A percentile compares a stretch with the other conserved stretches of the same genome.
phyloP scores from a whole-genome alignment of 1,284 basidiomycete species.

The Cryptococcus jaspeensis region DNA sequence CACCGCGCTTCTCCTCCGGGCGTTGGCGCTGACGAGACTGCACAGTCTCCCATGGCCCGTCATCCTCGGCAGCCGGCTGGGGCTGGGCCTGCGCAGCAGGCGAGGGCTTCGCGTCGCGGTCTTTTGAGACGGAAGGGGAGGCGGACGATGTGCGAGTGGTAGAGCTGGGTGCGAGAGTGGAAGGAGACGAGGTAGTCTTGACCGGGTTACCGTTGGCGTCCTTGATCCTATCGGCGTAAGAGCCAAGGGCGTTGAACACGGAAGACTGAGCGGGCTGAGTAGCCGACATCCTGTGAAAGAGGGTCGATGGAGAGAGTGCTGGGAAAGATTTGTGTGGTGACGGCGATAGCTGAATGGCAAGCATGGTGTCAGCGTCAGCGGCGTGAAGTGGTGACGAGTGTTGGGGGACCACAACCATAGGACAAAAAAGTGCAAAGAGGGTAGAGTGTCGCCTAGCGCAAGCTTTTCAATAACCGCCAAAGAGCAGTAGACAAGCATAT shows the following conservation, averaged over 20 bases:
- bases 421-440: background rate
- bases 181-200: constrained; percentile 6
- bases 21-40: constrained; percentile 18
- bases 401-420: background rate
- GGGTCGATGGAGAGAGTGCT: constrained; percentile 7
- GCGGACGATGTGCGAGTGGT: background rate
- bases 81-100: background rate
- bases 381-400: background rate
- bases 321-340: constrained; percentile 16
- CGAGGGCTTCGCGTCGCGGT: constrained; percentile 1
- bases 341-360: constrained; percentile 24
- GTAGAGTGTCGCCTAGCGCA: background rate
- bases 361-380: constrained; percentile 13
- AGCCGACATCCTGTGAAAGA: constrained; percentile 17
- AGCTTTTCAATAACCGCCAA: too few species aligned
- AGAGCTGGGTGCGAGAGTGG: constrained; percentile 7
- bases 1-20: constrained; percentile 27
- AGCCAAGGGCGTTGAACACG: constrained; percentile 48
- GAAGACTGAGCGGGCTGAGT: constrained; percentile 20
- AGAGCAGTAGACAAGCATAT: too few species aligned
- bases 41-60: constrained; percentile 42
- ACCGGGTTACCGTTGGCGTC: constrained; percentile 21
- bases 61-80: constrained; percentile 19
- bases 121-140: constrained; percentile 1
- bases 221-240: constrained; percentile 47